Conservation (phyloP, 2,329 filamentous ascomycete genomes). For the Cryoendolithus antarcticus region DNA sequence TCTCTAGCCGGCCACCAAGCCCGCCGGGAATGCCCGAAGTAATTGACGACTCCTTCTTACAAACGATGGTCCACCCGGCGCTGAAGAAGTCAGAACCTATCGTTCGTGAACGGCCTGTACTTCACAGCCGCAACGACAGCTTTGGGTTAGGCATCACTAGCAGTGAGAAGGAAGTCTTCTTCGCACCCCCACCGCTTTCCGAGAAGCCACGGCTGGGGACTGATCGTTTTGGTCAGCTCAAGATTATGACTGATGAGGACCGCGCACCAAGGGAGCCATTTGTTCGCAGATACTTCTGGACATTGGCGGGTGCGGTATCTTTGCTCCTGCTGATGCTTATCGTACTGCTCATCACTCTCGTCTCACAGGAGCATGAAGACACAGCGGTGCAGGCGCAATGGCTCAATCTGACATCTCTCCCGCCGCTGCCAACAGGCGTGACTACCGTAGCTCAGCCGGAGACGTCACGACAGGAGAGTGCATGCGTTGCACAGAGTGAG, state of each 20-base stretch:
- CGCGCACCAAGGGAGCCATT: conserved; percentile 10
- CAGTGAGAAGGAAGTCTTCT: conserved; percentile 13
- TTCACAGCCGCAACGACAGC: conserved; percentile 13
- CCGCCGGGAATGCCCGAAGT: no score
- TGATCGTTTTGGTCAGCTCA: conserved; percentile 19
- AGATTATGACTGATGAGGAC: conserved; percentile 14
- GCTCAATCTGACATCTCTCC: conserved; percentile 77
- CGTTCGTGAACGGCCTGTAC: background rate
- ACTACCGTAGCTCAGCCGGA: conserved; percentile 66
- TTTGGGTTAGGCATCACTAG: conserved; percentile 15
- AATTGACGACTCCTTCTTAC: no score
- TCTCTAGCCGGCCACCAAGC: no score
- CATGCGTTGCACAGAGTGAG: conserved; percentile 59
- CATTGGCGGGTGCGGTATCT: conserved; percentile 19
- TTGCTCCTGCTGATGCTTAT: conserved; percentile 25
- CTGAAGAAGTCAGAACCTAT: no score
- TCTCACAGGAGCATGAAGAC: conserved; percentile 29
- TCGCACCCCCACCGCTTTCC: conserved; percentile 10
- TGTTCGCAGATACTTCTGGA: conserved; percentile 19
- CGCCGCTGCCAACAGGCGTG: conserved; percentile 74
- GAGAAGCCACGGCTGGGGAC: conserved; percentile 16
- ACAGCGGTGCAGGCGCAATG: conserved; percentile 45
- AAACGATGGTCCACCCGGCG: no score
- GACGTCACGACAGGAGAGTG: conserved; percentile 48
- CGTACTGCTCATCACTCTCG: conserved; percentile 26